phyloP scores from a whole-genome alignment of 2,329 filamentous ascomycete genomes.

The Escovopsis weberi region DNA sequence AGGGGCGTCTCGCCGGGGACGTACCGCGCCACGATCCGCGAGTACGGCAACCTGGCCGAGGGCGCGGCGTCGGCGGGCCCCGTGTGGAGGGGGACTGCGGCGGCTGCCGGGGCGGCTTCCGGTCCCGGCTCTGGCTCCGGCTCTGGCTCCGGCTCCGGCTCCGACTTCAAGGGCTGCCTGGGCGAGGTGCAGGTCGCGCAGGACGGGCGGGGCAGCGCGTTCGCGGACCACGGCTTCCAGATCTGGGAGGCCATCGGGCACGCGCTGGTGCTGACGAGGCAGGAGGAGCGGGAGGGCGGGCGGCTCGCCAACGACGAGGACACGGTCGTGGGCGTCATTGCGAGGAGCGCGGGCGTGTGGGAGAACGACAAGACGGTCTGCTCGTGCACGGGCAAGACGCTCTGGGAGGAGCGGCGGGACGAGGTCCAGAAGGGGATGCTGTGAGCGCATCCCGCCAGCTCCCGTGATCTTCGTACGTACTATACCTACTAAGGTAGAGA shows the following conservation, averaged over 20 bases:
- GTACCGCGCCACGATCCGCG: constrained; percentile 73
- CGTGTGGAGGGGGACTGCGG: constrained; percentile 43
- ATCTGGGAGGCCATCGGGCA: constrained; percentile 96
- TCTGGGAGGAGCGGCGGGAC: constrained; percentile 93
- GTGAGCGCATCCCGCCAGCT: constrained; percentile 26
- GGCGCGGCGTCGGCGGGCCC: constrained; percentile 73
- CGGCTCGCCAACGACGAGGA: constrained; percentile 62
- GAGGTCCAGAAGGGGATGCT: constrained; percentile 84
- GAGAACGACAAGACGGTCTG: constrained; percentile 98
- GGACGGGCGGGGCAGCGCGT: constrained; percentile 62
- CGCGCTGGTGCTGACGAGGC: constrained; percentile 69
- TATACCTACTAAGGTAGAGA: not conserved
- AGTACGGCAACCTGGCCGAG: constrained; percentile 72
- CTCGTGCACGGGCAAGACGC: constrained; percentile 92
- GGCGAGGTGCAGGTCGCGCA: constrained; percentile 62
- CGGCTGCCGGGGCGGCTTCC: constrained; percentile 10
- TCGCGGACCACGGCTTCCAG: constrained; percentile 68
- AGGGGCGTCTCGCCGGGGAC: constrained; percentile 66
- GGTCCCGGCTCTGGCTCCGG: constrained; percentile 36
- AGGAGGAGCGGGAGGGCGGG: constrained; percentile 29
- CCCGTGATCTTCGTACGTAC: too few species aligned
- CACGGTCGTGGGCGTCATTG: constrained; percentile 85
- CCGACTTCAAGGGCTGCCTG: constrained; percentile 41
- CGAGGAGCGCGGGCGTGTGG: constrained; percentile 93
- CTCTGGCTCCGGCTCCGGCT: constrained; percentile 31